phyloP scores from a whole-genome alignment of 352 stramenopile species.

The Ophiocytium majus region DNA sequence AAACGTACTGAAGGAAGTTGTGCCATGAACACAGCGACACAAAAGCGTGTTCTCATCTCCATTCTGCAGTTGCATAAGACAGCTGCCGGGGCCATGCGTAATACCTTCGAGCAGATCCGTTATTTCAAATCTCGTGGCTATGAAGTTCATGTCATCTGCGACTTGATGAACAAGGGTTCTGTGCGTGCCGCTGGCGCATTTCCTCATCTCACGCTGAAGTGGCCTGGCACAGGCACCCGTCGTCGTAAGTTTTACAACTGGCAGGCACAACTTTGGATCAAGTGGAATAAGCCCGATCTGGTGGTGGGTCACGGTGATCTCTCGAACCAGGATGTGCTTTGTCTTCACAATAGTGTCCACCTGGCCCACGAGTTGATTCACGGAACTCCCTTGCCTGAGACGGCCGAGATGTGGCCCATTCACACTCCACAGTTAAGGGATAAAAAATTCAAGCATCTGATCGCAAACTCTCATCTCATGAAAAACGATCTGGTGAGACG shows the following conservation, averaged over 20 bases:
- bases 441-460: not conserved
- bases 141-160: not conserved
- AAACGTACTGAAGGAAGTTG: too few species aligned
- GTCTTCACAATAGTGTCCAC: not conserved
- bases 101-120: not conserved
- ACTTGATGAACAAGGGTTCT: not conserved
- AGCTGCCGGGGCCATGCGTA: not conserved
- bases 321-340: not conserved
- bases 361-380: not conserved
- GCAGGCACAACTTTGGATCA: not conserved
- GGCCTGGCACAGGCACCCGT: not conserved
- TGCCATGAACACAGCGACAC: too few species aligned
- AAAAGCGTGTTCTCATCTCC: not conserved
- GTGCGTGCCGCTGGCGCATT: not conserved
- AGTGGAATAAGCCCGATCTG: not conserved
- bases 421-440: not conserved
- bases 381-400: not conserved
- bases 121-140: conserved; percentile 12
- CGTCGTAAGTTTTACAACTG: not conserved
- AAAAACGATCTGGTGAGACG: not conserved
- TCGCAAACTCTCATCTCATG: conserved; percentile 9
- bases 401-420: not conserved
- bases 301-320: not conserved
- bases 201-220: not conserved
- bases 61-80: conserved; percentile 8